Conservation (phyloP, 257 asterid genomes). For the Primulina tabacum region DNA sequence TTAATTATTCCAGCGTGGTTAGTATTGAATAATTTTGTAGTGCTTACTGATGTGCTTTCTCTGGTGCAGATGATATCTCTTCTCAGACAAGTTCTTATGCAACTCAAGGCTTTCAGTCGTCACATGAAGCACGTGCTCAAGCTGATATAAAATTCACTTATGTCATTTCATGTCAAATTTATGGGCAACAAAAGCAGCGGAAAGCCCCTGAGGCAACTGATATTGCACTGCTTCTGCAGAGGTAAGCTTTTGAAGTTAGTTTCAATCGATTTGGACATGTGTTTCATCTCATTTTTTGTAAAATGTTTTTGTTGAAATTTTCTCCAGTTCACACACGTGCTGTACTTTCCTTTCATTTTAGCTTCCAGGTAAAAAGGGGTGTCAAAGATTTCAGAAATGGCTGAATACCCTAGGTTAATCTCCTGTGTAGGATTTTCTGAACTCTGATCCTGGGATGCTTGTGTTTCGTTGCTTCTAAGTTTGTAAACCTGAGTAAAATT, state of each 20-base stretch:
- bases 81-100: slow-evolving; percentile 48
- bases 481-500: slow-evolving; percentile 4
- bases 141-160: slow-evolving; percentile 93
- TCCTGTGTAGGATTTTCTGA: background rate
- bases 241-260: slow-evolving; percentile 40
- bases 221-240: slow-evolving; percentile 80
- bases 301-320: background rate
- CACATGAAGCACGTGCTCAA: slow-evolving; percentile 94
- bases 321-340: background rate
- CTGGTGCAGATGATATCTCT: slow-evolving; percentile 49
- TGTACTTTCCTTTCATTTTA: slow-evolving; percentile 1
- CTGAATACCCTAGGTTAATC: background rate
- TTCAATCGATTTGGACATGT: slow-evolving; percentile 1
- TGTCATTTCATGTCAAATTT: slow-evolving; percentile 95
- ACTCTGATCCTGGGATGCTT: slow-evolving; percentile 1
- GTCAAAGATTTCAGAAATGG: slow-evolving; percentile 11
- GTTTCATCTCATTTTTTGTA: background rate
- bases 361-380: slow-evolving; percentile 4
- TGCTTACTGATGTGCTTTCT: slow-evolving; percentile 27
- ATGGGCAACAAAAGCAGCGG: slow-evolving; percentile 94
- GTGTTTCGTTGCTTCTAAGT: background rate
- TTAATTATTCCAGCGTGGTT: slow-evolving; percentile 26
- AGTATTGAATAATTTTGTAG: slow-evolving; percentile 11
- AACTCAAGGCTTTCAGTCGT: slow-evolving; percentile 72
- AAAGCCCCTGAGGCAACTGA: slow-evolving; percentile 97